Conservation (phyloP, 225 moss, liverwort and hornwort species). For the Thuidium tamariscinum region DNA sequence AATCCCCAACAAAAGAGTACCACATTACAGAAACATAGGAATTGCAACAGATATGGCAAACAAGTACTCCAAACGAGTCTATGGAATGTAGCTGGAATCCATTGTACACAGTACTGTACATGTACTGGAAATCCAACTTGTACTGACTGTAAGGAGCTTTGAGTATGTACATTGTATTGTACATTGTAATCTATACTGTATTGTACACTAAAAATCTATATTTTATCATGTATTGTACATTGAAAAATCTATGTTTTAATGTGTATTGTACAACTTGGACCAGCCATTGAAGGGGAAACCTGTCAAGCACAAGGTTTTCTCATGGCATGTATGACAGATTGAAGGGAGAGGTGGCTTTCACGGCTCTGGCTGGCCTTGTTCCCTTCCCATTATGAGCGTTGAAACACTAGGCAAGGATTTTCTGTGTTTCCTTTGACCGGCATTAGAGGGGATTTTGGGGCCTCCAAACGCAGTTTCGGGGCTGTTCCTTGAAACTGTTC, state of each 20-base stretch:
- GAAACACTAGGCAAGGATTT: neutral
- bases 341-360: neutral
- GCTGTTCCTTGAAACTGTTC: too few relatives aligned
- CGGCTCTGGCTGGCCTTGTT: neutral
- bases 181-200: neutral
- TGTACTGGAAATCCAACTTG: neutral
- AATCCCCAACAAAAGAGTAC: neutral
- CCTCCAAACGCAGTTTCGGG: too few relatives aligned
- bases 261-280: too few relatives aligned
- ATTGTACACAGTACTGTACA: neutral
- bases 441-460: too few relatives aligned
- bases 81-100: neutral
- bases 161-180: neutral
- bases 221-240: neutral
- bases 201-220: too few relatives aligned
- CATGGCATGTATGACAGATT: neutral
- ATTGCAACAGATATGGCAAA: neutral
- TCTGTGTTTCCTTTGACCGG: too few relatives aligned
- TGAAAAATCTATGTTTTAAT: fast-evolving
- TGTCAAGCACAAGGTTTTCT: neutral
- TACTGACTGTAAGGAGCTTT: neutral
- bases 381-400: neutral
- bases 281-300: neutral
- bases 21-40: neutral
- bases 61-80: neutral